phyloP scores from a whole-genome alignment of 164 flowering plant genomes.

The Chloranthus sessilifolius region DNA sequence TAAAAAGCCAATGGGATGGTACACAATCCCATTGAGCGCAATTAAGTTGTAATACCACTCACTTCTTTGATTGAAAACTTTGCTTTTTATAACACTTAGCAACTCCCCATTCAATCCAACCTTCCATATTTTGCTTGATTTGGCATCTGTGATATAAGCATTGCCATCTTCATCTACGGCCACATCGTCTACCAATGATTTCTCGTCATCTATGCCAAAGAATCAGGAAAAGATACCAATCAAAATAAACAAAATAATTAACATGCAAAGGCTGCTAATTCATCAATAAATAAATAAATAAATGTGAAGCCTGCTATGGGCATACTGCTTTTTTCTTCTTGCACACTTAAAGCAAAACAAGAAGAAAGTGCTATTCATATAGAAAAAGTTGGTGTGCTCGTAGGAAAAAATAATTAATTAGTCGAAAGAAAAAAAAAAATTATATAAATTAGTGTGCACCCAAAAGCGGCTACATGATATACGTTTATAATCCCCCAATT shows the following conservation, averaged over 20 bases:
- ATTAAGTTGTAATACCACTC: constrained; percentile 71
- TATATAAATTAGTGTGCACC: too few species aligned
- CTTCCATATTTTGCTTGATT: constrained; percentile 68
- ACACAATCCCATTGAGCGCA: constrained; percentile 74
- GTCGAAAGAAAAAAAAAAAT: too few species aligned
- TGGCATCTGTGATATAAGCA: constrained; percentile 76
- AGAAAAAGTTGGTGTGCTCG: too few species aligned
- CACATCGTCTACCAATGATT: constrained; percentile 78
- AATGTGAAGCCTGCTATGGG: too few species aligned
- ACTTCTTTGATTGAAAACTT: constrained; percentile 48
- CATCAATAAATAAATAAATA: too few species aligned
- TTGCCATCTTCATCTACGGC: constrained; percentile 81
- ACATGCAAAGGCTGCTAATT: too few species aligned
- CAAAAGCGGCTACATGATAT: too few species aligned
- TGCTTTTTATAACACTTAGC: constrained; percentile 38
- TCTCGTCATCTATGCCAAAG: constrained; percentile 49
- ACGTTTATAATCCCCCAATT: too few species aligned
- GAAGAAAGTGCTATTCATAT: too few species aligned
- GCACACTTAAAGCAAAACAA: too few species aligned
- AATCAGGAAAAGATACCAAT: background rate
- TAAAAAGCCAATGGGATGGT: constrained; percentile 86
- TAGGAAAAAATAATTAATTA: too few species aligned
- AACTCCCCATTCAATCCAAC: constrained; percentile 57
- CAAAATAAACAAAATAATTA: background rate
- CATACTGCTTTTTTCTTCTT: too few species aligned